Base-by-base conservation (phyloP, 306 rosid species). In the Prosopis cineraria region DNA sequence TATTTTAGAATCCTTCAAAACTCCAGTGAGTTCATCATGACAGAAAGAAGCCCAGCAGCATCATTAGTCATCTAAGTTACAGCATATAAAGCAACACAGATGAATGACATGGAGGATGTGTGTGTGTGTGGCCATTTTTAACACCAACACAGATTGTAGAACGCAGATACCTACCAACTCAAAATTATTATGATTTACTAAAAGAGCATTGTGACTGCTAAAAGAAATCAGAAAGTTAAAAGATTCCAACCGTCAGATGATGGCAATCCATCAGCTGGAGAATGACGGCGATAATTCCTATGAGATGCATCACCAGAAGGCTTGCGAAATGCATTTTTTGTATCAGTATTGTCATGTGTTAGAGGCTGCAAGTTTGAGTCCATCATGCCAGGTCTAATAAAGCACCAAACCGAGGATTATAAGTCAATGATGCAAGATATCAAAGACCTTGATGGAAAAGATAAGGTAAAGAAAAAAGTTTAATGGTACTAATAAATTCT, bases 211-310 rank as follows among this genome's bases (percentile, higher is more conserved):
- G 65, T 29, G 27, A 58, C n/a, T 5, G 65, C n/a, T 58, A 33
- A 74, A 83, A 75, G 30, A 68, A 73, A 67, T 31, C 83, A 73
- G 73, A 30, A 48, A 62, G 76, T 36, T 63, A 12, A 63, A 83
- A 81, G 73, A 82, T 80, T 44, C 93, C 63, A 76, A 95, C 99
- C 98, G 78, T 87, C 92, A 36, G 91, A 84, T 69, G 93, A 83
- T 20, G 97, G 59, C 8, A 91, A 88, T 17, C 87, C 83, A n/a
- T 85, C 84, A 45, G 79, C 73, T n/a, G 98, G 93, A 63, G 97
- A 89, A 30, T 81, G 88, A 10, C 90, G 96, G 47, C 99, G 90
- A 73, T 95, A 93, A 71, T 89, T 93, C 91, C 99, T 87, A 73
- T 69, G 81, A 73, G 86, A 76, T 20, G 93, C 78, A 71, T 90